Evolutionary conservation across 768 basidiomycete genomes (phyloP).

Genomic region (Lactarius deliciosus): DNA sequence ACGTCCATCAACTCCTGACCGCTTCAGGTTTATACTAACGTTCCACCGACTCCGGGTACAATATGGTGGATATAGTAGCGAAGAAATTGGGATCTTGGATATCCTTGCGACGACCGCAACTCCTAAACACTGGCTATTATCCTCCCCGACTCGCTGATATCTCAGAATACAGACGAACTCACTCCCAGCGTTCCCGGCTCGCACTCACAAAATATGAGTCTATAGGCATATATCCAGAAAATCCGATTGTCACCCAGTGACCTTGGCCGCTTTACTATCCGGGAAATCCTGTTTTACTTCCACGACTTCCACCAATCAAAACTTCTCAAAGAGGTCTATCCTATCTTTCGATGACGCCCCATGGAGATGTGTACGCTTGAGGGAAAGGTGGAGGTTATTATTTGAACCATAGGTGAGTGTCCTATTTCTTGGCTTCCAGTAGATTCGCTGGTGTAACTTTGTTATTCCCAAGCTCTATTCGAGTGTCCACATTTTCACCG

Average conservation of each 20-base stretch:
- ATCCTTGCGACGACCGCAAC: too few species aligned
- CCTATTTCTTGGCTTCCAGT: neutral
- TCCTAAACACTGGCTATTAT: too few species aligned
- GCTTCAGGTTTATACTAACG: neutral
- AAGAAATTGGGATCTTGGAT: too few species aligned
- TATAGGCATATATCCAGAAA: conserved; percentile 8
- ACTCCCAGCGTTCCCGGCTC: neutral
- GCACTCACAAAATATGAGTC: conserved; percentile 5
- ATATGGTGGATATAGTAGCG: too few species aligned
- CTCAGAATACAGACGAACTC: neutral
- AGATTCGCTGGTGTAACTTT: conserved; percentile 30
- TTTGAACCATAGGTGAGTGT: conserved; percentile 25
- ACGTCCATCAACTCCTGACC: too few species aligned
- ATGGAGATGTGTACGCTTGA: conserved; percentile 13
- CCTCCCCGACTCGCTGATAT: too few species aligned
- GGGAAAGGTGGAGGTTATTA: conserved; percentile 30
- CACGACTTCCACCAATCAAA: conserved; percentile 50
- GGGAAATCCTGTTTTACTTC: conserved; percentile 60
- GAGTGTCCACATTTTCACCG: conserved; percentile 44
- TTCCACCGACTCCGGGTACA: neutral
- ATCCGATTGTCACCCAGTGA: conserved; percentile 43
- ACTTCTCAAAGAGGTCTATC: conserved; percentile 65
- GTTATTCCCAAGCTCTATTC: too few species aligned
- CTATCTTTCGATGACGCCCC: conserved; percentile 34
- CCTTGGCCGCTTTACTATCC: conserved; percentile 63